A percentile compares a stretch with the other conserved stretches of the same genome.
These are phyloP conservation scores for Trypanosoma grayi DNA, from an alignment of 208 protist genomes.

Conservation along the genomic window DNA sequence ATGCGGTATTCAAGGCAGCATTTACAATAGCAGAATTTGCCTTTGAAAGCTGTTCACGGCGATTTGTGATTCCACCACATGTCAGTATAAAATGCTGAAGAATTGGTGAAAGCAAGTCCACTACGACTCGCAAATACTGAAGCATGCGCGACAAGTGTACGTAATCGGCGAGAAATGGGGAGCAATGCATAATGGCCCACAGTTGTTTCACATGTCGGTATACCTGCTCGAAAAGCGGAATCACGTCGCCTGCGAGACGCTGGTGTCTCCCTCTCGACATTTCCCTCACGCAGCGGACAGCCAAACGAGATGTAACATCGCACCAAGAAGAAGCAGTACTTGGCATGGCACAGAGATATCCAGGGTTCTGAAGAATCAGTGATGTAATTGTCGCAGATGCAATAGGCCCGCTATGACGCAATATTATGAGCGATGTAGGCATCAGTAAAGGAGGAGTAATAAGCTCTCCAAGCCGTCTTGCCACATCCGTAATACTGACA, in stretches of 20 bases:
- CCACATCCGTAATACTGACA: conserved; percentile 40
- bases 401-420: conserved; percentile 49
- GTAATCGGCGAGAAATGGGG: conserved; percentile 79
- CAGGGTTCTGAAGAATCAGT: conserved; percentile 55
- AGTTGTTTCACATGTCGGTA: conserved; percentile 73
- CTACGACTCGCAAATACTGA: conserved; percentile 62
- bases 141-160: conserved; percentile 45
- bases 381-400: conserved; percentile 64
- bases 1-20: conserved; percentile 61
- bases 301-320: conserved; percentile 49
- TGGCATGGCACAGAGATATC: conserved; percentile 51
- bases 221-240: conserved; percentile 68
- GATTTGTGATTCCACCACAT: conserved; percentile 50
- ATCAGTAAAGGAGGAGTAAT: conserved; percentile 52
- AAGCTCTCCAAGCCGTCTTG: conserved; percentile 35
- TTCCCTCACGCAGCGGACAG: conserved; percentile 56
- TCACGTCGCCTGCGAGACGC: conserved; percentile 71
- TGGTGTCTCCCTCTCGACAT: conserved; percentile 74
- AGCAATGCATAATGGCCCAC: conserved; percentile 69
- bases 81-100: conserved; percentile 87
- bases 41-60: conserved; percentile 62
- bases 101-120: conserved; percentile 73
- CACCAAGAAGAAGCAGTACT: conserved; percentile 50
- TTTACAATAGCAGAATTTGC: conserved; percentile 81
- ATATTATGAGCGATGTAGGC: conserved; percentile 43